Base-by-base conservation (phyloP, 768 basidiomycete species). In the Lactarius trivialis region DNA sequence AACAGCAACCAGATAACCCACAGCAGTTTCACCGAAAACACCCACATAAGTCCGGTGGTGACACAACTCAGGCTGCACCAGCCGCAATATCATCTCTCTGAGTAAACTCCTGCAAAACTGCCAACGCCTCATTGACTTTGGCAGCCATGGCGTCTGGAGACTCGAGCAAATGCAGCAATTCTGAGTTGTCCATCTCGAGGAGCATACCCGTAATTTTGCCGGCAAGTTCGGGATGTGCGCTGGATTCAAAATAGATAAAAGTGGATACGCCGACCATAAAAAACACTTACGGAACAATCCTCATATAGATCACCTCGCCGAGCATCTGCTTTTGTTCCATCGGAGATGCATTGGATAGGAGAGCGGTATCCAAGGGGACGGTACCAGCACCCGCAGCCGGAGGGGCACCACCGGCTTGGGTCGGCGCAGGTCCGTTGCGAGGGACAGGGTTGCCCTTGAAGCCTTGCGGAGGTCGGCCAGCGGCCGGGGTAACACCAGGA, bases 161-260 rank as follows among this genome's bases (percentile, higher is more conserved):
- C 64, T 96, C 93, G 69, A 98, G 77, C 55, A 99, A 83, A 76
- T 91, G 88, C 32, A 98, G 77, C 55, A 99, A 81, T 76, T 98
- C 97, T 53, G 81, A 72, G 77, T 96, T 96, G 75, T 98, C 95
- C 96, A 99, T 98, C 84, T 99, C 95, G 67, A 98, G 84, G 71
- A 98, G 80, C 95, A 98, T 98, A 60, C 93, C 95, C 49, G 95
- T 98, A 74, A 98, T 97, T 82, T 98, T 98, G 64, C 97, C 97
- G 67, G 97, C 94, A 72, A 97, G 79, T 24, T 96, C 95, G 61
- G 94, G 92, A 70, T 98, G 88, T 7, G 60, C 24, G 60, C 86
- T 73, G 26, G 88, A 92, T 72, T 52, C 62, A 59, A 26, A 60
- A 50, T 57, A 72, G 50, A 68, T 21, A 26, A 43, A 26, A 26